Evolutionary conservation across 2,329 filamentous ascomycete genomes (phyloP).

Genomic region (Aspergillus puulaauensis): DNA sequence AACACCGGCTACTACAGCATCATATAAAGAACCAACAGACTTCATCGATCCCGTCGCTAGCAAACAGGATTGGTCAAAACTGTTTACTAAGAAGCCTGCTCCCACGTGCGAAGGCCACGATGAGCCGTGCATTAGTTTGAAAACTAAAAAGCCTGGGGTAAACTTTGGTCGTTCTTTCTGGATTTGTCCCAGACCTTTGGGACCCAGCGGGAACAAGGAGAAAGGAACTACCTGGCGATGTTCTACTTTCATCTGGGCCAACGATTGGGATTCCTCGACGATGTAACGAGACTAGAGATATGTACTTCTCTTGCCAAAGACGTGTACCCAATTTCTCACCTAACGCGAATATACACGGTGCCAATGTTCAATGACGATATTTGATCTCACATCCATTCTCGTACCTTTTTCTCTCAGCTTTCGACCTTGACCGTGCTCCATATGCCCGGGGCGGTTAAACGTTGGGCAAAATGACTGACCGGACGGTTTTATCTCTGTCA

Average conservation of each 20-base stretch:
- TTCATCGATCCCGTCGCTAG: slow-evolving; percentile 67
- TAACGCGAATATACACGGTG: not conserved
- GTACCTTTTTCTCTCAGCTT: too few relatives aligned
- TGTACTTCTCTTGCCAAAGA: not conserved
- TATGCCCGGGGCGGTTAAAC: not conserved
- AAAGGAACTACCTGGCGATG: slow-evolving; percentile 84
- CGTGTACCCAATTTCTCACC: not conserved
- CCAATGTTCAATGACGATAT: not conserved
- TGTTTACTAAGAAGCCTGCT: slow-evolving; percentile 71
- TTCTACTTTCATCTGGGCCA: slow-evolving; percentile 74
- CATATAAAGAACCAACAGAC: slow-evolving; percentile 43
- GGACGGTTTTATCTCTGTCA: too few relatives aligned
- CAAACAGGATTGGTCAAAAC: slow-evolving; percentile 81
- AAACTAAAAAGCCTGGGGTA: slow-evolving; percentile 84
- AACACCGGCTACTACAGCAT: slow-evolving; percentile 12
- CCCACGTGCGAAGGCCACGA: slow-evolving; percentile 81
- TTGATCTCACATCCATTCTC: not conserved
- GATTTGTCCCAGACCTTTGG: slow-evolving; percentile 74
- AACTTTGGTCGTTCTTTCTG: slow-evolving; percentile 71
- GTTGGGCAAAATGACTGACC: too few relatives aligned
- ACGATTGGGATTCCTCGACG: slow-evolving; percentile 55
- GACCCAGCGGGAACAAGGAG: slow-evolving; percentile 82
- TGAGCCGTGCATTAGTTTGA: slow-evolving; percentile 79
- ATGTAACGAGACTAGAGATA: not conserved
- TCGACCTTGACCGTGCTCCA: not conserved